Base-by-base conservation (phyloP, 495 filamentous ascomycete species). In the Annulohypoxylon nitens region DNA sequence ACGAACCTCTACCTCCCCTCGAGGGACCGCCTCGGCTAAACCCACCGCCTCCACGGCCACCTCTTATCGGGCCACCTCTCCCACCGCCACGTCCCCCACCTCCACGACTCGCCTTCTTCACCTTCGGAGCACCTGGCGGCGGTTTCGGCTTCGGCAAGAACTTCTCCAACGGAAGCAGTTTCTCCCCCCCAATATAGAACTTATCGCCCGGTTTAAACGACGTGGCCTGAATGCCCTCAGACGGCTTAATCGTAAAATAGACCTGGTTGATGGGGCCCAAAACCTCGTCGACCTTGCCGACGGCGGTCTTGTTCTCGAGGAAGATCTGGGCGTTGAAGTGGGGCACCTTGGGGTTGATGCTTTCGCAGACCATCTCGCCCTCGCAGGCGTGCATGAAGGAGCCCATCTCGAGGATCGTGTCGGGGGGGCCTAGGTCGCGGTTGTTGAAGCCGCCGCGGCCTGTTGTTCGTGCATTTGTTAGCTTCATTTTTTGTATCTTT, bases 281-380 rank as follows among this genome's bases (percentile, higher is more conserved):
- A 68, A 98, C 93, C 86, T 98, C 95, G 85, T 97, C 94, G 78
- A 97, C 92, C 84, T 97, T 95, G 83, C 92, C 94, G 82, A 97
- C 87, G 76, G 90, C 85, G 54, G 93, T 91, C 89, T 98, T 98
- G 86, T 98, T 98, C 87, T 99, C 95, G 59, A 98, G 90, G 86
- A 95, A 99, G 77, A 98, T 97, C 59, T 93, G 94, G 43, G 97
- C 96, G 85, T 98, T 98, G 91, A 99, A 99, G 83, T 98, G 97
- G 53, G 96, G 96, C 61, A 99, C 92, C 85, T 98, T 98, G 64
- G 93, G 86, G 85, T 97, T 98, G 81, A 91, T 89, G 61, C 92
- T 95, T 83, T 93, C 89, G 90, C 94, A 97, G 69, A 99, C 90
- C 84, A 99, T 93, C 82, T 99, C 96, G 77, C 96, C 95, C 82